Percentiles rank a stretch among this genome's conserved stretches.
Conservation (phyloP, 768 basidiomycete genomes). For the Zangia roseola region DNA sequence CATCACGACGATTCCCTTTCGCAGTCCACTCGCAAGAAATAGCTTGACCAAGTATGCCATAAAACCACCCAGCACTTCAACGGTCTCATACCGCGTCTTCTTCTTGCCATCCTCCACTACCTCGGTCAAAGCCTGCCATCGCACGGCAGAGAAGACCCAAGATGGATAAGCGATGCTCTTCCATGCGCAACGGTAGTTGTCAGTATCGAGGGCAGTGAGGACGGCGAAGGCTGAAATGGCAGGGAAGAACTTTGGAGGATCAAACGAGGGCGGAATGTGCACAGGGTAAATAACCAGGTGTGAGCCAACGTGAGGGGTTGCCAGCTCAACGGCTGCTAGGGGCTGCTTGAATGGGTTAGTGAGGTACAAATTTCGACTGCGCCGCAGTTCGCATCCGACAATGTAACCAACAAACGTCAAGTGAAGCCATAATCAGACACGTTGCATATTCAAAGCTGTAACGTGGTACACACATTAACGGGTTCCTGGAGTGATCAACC, state of each 20-base stretch:
- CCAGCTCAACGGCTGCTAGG: slow-evolving; percentile 40
- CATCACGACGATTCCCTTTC: slow-evolving; percentile 49
- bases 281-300: slow-evolving; percentile 48
- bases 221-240: slow-evolving; percentile 42
- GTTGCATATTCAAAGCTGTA: neutral
- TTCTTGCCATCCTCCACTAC: slow-evolving; percentile 42
- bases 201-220: slow-evolving; percentile 52
- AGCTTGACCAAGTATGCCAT: slow-evolving; percentile 52
- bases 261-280: slow-evolving; percentile 61
- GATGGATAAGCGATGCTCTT: slow-evolving; percentile 36
- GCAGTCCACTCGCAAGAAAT: slow-evolving; percentile 43
- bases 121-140: slow-evolving; percentile 60
- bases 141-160: slow-evolving; percentile 50
- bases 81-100: slow-evolving; percentile 63
- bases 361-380: slow-evolving; percentile 49
- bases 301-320: slow-evolving; percentile 45
- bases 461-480: slow-evolving; percentile 51
- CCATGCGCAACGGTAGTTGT: slow-evolving; percentile 61
- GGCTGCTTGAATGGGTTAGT: slow-evolving; percentile 42
- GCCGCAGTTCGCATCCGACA: neutral
- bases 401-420: neutral
- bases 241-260: slow-evolving; percentile 32
- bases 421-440: too few relatives aligned
- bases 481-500: slow-evolving; percentile 46
- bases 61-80: slow-evolving; percentile 57